Base-by-base conservation (phyloP, 2,329 filamentous ascomycete species). In the Pseudogymnoascus sp. region DNA sequence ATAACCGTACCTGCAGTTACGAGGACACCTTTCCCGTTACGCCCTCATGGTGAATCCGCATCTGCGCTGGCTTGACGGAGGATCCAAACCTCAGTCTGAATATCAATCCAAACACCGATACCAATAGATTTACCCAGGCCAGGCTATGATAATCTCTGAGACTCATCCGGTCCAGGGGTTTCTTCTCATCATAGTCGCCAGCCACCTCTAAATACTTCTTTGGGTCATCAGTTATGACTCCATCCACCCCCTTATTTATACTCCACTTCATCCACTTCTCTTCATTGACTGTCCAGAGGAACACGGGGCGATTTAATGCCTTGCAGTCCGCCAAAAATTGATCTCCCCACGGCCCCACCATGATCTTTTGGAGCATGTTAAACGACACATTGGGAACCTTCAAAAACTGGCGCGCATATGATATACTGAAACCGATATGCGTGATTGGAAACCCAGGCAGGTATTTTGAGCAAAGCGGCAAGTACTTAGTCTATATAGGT, bases 281-380 rank as follows among this genome's bases (percentile, higher is more conserved):
- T 12, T 88, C 81, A 71, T 97, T 96, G 58, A 96, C 89, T 0
- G 92, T 97, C 93, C 93, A 97, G 0, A 85, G 81, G 67, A 88
- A 86, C 4, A 97, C 76, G 3, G 81, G 80, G 20, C 88, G 80
- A 14, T 78, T 75, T 1, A 77, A 75, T 57, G 75, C 71, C 63
- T 80, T 79, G 25, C 84, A 82, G 60, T 86, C 81, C 11, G 78
- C 77, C 14, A 91, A 74, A 75, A 97, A 94, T 9, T 76, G 74
- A 8, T 73, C 70, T 6, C 91, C 91, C 35, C 83, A 76, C 0
- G 85, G 85, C 1, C 87, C 85, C 62, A 90, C 81, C 58, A 96
- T 79, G 18, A 84, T 75, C 61, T 80, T 79, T 64, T 89, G 85
- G 54, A 89, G 75, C 72, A 96, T 81, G 77, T 92, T 96, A 78